Evolutionary conservation across 108 stramenopile genomes (phyloP), one percentile per base, ranked within the genome.

Genomic region (Discostella stelligeroides): DNA sequence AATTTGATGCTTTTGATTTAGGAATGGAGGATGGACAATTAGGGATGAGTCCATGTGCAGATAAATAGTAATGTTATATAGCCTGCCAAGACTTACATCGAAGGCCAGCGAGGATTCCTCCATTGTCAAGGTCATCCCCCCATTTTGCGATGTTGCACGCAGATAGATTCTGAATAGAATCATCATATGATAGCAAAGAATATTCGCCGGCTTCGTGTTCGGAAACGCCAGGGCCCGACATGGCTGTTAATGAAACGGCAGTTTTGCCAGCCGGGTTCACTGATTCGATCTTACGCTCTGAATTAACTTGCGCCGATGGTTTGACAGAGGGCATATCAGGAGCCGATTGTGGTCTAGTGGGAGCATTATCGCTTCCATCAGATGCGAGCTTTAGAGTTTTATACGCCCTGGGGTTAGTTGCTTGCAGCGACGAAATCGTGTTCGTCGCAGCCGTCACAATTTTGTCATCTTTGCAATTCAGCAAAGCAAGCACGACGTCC

Each of bases 31-130:
- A 5, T 15, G 37, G 29, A 51, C 8, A 51, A 27, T 21, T 51
- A 34, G 34, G 5, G 21, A 51, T 51, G 51, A 51, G 51, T 25
- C 24, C 12, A 54, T 14, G 27, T 0, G 27, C 34, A 34, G 34
- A 34, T 6, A 29, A 13, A 54, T 54, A 28, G 53, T 28, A 15
- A 27, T 28, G 27, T 15, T 39, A 54, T 46, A 64, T 56, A 34
- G 18, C 63, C 24, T 34, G 13, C 39, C 64, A 46, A 15, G 46
- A 79, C 88, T 84, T 65, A 89, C 88, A 88, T 61, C 85, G 51
- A 17, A 95, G 62, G 8, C 95, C 88, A 21, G 85, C 81, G 29
- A 91, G 62, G 56, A 93, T 60, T 2, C 90, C 95, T 21, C 79
- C 85, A 49, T 85, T 51, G 4, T 91, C 89, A 12, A 84, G 77